Evolutionary conservation across 805 yeast genomes (phyloP).

Genomic region (Metschnikowia shivogae): DNA sequence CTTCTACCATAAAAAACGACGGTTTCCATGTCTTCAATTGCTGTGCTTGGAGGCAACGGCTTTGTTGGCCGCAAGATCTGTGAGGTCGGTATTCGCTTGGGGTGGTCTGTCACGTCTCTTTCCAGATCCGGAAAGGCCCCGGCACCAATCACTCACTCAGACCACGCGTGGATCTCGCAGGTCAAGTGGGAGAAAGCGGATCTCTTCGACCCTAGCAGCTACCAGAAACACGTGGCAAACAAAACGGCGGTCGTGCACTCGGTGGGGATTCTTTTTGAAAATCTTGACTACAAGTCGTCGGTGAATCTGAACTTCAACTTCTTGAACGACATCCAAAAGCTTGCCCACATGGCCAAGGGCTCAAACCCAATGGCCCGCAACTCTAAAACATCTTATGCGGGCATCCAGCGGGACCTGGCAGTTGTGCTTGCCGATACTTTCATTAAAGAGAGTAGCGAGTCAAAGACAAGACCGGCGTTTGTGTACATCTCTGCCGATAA

Average conservation of each 20-base stretch:
- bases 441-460: slow-evolving; percentile 13
- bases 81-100: slow-evolving; percentile 57
- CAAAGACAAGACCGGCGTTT: slow-evolving; percentile 36
- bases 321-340: slow-evolving; percentile 28
- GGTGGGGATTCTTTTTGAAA: slow-evolving; percentile 71
- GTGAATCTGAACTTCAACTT: slow-evolving; percentile 39
- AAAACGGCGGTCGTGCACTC: slow-evolving; percentile 76
- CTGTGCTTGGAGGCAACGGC: slow-evolving; percentile 88
- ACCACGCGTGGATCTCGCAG: slow-evolving; percentile 45
- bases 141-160: slow-evolving; percentile 17
- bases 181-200: slow-evolving; percentile 69
- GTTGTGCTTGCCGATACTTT: slow-evolving; percentile 57
- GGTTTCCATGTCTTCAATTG: slow-evolving; percentile 29
- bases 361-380: slow-evolving; percentile 59
- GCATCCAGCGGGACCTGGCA: slow-evolving; percentile 68
- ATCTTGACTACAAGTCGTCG: slow-evolving; percentile 59
- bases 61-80: slow-evolving; percentile 70
- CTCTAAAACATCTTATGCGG: slow-evolving; percentile 49
- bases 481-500: slow-evolving; percentile 81
- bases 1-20: neutral
- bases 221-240: slow-evolving; percentile 42
- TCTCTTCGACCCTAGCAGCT: slow-evolving; percentile 60
- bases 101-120: slow-evolving; percentile 65
- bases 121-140: slow-evolving; percentile 60
- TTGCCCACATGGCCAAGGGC: slow-evolving; percentile 39